Conservation (phyloP, 805 yeast genomes). For the Blastobotrys terrestris region DNA sequence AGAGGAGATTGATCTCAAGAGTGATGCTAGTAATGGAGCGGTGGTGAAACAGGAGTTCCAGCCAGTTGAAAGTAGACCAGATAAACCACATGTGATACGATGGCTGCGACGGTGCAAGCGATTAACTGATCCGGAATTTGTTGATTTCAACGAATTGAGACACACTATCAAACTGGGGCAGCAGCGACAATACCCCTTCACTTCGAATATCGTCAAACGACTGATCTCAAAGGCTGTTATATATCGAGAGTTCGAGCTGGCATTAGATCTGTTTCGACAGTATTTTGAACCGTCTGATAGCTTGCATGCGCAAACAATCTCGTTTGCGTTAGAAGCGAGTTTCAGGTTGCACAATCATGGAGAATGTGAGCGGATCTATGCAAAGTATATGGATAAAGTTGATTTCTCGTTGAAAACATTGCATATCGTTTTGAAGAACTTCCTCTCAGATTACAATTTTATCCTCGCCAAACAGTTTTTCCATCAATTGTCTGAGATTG, state of each 20-base stretch:
- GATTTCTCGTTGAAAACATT: constrained; percentile 7
- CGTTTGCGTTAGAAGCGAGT: constrained; percentile 14
- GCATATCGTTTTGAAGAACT: constrained; percentile 12
- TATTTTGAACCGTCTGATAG: constrained; percentile 7
- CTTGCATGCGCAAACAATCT: constrained; percentile 9
- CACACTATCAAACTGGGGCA: background rate
- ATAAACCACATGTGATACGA: background rate
- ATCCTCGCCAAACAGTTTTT: constrained; percentile 16
- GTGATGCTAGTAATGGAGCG: too few species aligned
- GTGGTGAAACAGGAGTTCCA: background rate
- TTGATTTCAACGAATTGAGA: background rate
- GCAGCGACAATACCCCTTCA: constrained; percentile 1
- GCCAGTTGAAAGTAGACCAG: background rate
- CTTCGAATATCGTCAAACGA: constrained; percentile 2
- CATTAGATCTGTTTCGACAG: constrained; percentile 8
- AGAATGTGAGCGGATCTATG: constrained; percentile 14
- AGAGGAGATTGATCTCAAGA: too few species aligned
- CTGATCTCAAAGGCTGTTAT: constrained; percentile 7
- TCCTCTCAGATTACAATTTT: constrained; percentile 13
- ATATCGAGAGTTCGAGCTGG: constrained; percentile 7
- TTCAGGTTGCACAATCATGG: constrained; percentile 6
- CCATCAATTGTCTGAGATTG: constrained; percentile 9
- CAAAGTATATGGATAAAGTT: constrained; percentile 9
- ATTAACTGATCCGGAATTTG: background rate
- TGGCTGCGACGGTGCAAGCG: background rate